A percentile compares a stretch with the other conserved stretches of the same genome.
Evolutionary conservation across 1,284 basidiomycete genomes (phyloP).

Genomic region (Leucoagaricus sp.): DNA sequence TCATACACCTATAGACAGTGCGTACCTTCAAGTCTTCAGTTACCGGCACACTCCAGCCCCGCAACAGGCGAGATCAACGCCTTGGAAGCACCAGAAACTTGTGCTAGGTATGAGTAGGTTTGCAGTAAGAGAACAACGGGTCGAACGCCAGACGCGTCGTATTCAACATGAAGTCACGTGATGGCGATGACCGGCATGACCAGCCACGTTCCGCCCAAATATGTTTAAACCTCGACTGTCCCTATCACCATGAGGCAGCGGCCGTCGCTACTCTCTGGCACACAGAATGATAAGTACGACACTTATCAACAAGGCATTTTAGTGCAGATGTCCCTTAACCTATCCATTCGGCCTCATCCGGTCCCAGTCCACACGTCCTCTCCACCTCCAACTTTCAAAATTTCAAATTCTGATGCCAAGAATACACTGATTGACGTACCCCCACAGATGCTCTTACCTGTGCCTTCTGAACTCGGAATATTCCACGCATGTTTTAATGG

Average conservation of each 20-base stretch:
- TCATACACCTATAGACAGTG: neutral
- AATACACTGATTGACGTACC: neutral
- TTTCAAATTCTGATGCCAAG: neutral
- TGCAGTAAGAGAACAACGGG: conserved; percentile 11
- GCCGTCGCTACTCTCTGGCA: neutral
- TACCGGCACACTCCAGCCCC: conserved; percentile 10
- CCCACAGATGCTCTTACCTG: neutral
- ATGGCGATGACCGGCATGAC: neutral
- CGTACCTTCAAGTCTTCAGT: neutral
- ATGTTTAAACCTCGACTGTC: neutral
- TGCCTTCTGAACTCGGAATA: neutral
- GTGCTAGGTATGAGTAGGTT: neutral
- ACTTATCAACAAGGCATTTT: no score
- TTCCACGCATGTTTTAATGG: neutral
- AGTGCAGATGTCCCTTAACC: neutral
- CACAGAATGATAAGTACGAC: neutral
- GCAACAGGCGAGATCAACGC: conserved; percentile 2
- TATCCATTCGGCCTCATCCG: neutral
- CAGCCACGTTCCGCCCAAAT: neutral
- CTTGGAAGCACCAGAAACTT: conserved; percentile 4
- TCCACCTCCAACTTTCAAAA: neutral
- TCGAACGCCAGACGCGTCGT: conserved; percentile 8
- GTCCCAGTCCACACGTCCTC: neutral
- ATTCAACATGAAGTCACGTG: conserved; percentile 14
- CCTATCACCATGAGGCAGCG: neutral